Percentiles rank a stretch among this genome's conserved stretches.
phyloP scores from a whole-genome alignment of 2,329 filamentous ascomycete species.

The Pseudogymnoascus sp. region DNA sequence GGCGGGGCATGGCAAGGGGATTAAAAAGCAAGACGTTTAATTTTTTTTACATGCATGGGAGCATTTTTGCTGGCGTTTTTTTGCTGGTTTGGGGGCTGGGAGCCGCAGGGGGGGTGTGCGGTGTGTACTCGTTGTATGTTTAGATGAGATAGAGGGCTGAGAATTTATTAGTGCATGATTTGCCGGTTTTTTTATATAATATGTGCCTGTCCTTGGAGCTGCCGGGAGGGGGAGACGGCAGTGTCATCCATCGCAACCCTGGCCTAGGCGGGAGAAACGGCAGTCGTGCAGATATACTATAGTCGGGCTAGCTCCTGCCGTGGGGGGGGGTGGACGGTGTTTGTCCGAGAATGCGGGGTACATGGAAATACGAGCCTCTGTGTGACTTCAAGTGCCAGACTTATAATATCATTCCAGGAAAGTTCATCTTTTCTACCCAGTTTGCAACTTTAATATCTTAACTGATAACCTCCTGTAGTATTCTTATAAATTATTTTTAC shows the following conservation, averaged over 20 bases:
- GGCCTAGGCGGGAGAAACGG: not conserved
- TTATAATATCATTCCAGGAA: not conserved
- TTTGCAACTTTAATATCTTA: not conserved
- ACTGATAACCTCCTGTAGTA: not conserved
- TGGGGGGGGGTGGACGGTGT: not conserved
- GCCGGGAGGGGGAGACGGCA: not conserved
- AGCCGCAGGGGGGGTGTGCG: not conserved
- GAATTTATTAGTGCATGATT: not conserved
- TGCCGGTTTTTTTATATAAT: not conserved
- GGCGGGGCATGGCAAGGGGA: conserved; percentile 5
- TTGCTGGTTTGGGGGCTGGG: not conserved
- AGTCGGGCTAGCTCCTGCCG: not conserved
- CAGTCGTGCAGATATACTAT: not conserved
- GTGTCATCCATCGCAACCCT: not conserved
- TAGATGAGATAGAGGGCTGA: not conserved
- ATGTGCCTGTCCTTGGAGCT: not conserved
- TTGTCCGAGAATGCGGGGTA: conserved; percentile 4
- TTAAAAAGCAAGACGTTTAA: conserved; percentile 5
- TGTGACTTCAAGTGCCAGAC: not conserved
- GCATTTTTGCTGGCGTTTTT: conserved; percentile 7
- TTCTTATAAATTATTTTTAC: not conserved
- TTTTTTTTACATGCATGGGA: conserved; percentile 6
- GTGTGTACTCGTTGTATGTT: conserved; percentile 6
- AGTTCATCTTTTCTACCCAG: not conserved
- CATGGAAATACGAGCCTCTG: not conserved